Percentiles rank a stretch among this genome's conserved stretches.
These are phyloP conservation scores for Penicillium sp. DNA, from an alignment of 2,329 filamentous ascomycete genomes.

Conservation along the genomic window DNA sequence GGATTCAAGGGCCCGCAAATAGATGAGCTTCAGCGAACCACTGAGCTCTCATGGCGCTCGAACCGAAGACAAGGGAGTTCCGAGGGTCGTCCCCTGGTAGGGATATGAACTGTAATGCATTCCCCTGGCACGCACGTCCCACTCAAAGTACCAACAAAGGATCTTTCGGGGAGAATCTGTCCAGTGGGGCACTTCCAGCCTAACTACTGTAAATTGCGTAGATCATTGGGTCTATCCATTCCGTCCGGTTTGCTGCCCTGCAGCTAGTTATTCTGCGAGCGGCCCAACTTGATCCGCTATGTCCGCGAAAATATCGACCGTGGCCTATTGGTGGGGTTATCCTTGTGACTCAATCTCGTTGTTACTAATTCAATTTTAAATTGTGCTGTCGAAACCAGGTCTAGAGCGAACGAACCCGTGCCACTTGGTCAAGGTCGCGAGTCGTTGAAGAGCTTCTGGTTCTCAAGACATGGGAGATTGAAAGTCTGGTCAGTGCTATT, in stretches of 20 bases:
- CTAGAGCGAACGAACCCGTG: background rate
- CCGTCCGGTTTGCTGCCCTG: background rate
- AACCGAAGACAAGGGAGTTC: background rate
- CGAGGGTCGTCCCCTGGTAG: background rate
- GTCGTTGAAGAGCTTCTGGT: background rate
- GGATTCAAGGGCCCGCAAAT: background rate
- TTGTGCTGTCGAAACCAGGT: background rate
- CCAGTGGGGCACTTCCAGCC: background rate
- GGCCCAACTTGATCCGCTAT: background rate
- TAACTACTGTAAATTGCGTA: background rate
- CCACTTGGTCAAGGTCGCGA: background rate
- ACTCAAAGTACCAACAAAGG: background rate
- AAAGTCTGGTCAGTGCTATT: background rate
- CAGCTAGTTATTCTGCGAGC: background rate
- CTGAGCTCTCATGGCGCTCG: background rate
- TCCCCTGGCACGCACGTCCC: background rate
- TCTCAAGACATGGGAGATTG: background rate
- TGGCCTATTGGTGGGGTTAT: background rate
- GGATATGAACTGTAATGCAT: background rate
- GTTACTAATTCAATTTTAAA: background rate
- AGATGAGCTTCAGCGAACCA: background rate
- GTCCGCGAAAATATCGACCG: background rate
- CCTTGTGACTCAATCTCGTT: too few relatives aligned
- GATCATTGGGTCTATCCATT: background rate
- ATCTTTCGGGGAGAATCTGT: background rate